Conservation (phyloP, 495 filamentous ascomycete genomes). For the Podospora sp. region DNA sequence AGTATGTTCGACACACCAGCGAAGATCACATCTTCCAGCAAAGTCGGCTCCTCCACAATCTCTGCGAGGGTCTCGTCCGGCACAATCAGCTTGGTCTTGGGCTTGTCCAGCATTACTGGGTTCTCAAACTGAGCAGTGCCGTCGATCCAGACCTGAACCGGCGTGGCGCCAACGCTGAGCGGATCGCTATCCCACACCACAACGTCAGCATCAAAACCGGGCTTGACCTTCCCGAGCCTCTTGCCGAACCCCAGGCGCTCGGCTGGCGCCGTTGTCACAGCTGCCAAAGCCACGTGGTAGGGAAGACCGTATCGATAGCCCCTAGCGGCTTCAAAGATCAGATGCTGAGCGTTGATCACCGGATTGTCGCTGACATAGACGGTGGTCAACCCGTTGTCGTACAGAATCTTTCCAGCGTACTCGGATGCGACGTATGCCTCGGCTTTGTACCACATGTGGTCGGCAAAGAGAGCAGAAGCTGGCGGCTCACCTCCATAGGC, state of each 20-base stretch:
- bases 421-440: constrained; percentile 63
- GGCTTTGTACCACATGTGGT: constrained; percentile 65
- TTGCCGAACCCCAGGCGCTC: constrained; percentile 59
- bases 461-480: constrained; percentile 57
- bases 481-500: constrained; percentile 50
- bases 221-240: constrained; percentile 62
- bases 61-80: constrained; percentile 34
- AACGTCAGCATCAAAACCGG: constrained; percentile 66
- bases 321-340: constrained; percentile 62
- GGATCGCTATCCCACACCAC: constrained; percentile 71
- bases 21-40: constrained; percentile 47
- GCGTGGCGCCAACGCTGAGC: constrained; percentile 60
- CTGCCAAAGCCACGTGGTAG: constrained; percentile 60
- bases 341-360: constrained; percentile 54
- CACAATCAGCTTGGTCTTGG: constrained; percentile 29
- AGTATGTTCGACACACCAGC: constrained; percentile 51
- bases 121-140: constrained; percentile 56
- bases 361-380: constrained; percentile 56
- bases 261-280: constrained; percentile 64
- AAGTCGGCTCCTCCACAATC: constrained; percentile 39
- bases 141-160: constrained; percentile 67
- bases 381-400: constrained; percentile 58
- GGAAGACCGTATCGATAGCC: constrained; percentile 62
- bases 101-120: constrained; percentile 46
- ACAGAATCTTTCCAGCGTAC: constrained; percentile 62